phyloP scores from a whole-genome alignment of 176 grass and related monocot genomes.

The Olyra latifolia region DNA sequence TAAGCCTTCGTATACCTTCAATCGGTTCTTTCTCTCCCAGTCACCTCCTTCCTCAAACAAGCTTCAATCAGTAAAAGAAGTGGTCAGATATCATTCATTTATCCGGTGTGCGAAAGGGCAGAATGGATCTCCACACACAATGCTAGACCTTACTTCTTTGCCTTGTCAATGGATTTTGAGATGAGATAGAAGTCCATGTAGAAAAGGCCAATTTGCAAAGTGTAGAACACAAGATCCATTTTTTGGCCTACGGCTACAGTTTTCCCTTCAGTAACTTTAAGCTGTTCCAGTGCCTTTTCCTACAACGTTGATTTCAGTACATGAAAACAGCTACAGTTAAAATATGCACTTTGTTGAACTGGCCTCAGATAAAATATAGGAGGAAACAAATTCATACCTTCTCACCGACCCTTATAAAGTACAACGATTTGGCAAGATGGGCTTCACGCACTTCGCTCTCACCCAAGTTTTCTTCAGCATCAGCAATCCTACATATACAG shows the following conservation, averaged over 20 bases:
- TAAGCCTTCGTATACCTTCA: slow-evolving; percentile 94
- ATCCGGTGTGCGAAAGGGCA: slow-evolving; percentile 10
- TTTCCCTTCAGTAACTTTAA: slow-evolving; percentile 81
- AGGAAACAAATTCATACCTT: slow-evolving; percentile 53
- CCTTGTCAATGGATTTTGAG: slow-evolving; percentile 93
- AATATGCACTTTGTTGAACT: neutral
- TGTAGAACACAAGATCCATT: slow-evolving; percentile 98
- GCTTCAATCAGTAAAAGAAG: slow-evolving; percentile 36
- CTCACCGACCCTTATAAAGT: slow-evolving; percentile 74
- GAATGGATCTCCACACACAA: slow-evolving; percentile 27
- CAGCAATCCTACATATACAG: slow-evolving; percentile 66
- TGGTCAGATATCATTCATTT: slow-evolving; percentile 9
- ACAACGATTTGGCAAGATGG: slow-evolving; percentile 85
- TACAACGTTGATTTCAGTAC: slow-evolving; percentile 27
- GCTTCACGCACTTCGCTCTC: slow-evolving; percentile 99
- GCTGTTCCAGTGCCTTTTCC: slow-evolving; percentile 72
- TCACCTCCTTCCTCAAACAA: slow-evolving; percentile 97
- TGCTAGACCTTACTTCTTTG: slow-evolving; percentile 66
- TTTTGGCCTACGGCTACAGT: slow-evolving; percentile 93
- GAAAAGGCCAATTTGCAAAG: slow-evolving; percentile 83
- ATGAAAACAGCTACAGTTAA: neutral
- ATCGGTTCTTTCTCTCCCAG: slow-evolving; percentile 95
- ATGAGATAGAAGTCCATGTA: slow-evolving; percentile 97
- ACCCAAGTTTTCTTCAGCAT: slow-evolving; percentile 95
- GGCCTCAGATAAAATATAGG: neutral